Conservation (phyloP, 2,329 filamentous ascomycete genomes). For the Macroventuria anomochaeta region DNA sequence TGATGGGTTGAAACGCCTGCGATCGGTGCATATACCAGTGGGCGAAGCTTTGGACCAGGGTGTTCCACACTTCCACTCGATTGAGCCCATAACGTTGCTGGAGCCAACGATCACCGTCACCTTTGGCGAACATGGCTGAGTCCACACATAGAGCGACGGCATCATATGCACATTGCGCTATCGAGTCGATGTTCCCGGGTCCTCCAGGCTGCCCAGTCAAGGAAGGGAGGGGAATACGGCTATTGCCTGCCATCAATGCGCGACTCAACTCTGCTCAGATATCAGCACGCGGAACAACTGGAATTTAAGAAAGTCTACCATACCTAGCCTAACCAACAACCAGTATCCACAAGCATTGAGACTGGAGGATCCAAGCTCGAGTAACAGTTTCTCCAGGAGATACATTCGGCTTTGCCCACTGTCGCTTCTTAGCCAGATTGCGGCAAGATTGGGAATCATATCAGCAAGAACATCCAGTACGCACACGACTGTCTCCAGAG, state of each 20-base stretch:
- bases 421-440: neutral
- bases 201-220: neutral
- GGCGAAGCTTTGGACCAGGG: slow-evolving; percentile 22
- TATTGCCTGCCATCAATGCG: slow-evolving; percentile 17
- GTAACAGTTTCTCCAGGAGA: neutral
- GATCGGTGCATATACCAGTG: slow-evolving; percentile 32
- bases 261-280: slow-evolving; percentile 24
- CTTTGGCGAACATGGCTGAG: slow-evolving; percentile 28
- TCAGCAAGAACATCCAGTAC: neutral
- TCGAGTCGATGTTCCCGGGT: neutral
- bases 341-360: slow-evolving; percentile 23
- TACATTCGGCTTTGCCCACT: neutral
- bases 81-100: slow-evolving; percentile 28
- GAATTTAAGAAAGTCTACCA: neutral
- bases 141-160: slow-evolving; percentile 29
- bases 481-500: neutral
- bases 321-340: slow-evolving; percentile 29
- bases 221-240: slow-evolving; percentile 21
- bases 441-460: neutral
- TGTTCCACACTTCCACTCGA: slow-evolving; percentile 31
- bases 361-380: neutral
- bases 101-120: slow-evolving; percentile 29
- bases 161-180: slow-evolving; percentile 22
- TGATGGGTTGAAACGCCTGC: slow-evolving; percentile 37
- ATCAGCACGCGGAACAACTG: slow-evolving; percentile 1